Conservation (phyloP, 139 green algal species). For the Parachlorella kessleri region DNA sequence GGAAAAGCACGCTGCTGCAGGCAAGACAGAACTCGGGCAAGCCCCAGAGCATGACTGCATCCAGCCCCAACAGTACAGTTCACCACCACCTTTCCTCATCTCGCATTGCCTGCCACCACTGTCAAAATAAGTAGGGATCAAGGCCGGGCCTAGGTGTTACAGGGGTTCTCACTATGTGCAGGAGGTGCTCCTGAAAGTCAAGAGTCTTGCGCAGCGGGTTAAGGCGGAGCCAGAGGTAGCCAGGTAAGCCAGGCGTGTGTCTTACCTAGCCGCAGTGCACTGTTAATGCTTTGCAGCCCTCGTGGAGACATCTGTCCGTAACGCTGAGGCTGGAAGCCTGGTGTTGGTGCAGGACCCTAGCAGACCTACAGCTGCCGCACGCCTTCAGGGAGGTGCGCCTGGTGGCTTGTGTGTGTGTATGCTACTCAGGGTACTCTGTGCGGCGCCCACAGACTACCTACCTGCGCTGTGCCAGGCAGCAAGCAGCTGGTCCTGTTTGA, state of each 20-base stretch:
- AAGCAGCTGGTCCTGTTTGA: too few species aligned
- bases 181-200: conserved; percentile 77
- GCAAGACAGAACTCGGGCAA: neutral
- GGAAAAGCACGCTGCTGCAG: neutral
- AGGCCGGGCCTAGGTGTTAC: too few species aligned
- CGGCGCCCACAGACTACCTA: too few species aligned
- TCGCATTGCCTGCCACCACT: neutral
- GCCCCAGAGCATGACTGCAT: neutral
- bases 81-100: too few species aligned
- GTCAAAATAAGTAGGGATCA: neutral
- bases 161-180: too few species aligned
- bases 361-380: conserved; percentile 58
- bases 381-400: conserved; percentile 50
- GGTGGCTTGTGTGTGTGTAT: neutral
- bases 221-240: conserved; percentile 43
- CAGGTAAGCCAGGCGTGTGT: conserved; percentile 28
- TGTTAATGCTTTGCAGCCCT: neutral
- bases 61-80: neutral
- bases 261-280: neutral
- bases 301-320: neutral
- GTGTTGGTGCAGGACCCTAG: conserved; percentile 56
- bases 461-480: neutral
- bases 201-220: conserved; percentile 47
- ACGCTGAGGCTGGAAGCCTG: too few species aligned
- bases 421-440: neutral